Evolutionary conservation across 1,139 yeast genomes (phyloP), one percentile per base, ranked within the genome.

Genomic region (Yamadazyma conglobata): DNA sequence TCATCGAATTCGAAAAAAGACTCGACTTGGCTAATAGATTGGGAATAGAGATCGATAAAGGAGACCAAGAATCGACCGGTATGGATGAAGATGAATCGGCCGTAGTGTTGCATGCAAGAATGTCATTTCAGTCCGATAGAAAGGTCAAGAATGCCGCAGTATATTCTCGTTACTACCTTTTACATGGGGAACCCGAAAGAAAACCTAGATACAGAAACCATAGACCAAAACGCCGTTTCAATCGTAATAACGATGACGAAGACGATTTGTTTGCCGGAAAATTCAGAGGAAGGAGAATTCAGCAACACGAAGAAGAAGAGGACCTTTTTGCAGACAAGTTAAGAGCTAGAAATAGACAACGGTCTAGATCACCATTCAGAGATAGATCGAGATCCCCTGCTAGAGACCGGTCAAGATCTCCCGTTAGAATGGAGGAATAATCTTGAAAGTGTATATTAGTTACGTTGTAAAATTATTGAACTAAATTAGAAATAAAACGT

Each of bases 121-220:
- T 67, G 43, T 68, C 85, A 4, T 61, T 70, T 25, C 63, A 58
- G 31, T 58, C 71, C 7, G 89, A 83, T 51, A 61, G 63, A 30
- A 81, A 82, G 43, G 73, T 73, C 25, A 66, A 65, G 38, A 73
- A 76, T 40, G 81, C 89, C 4, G 60, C 76, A 15, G 71, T 64
- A 10, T 71, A 70, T 35, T 79, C 88, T 16, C 56, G 86, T 24
- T 83, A 81, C 51, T 83, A 83, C 54, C 60, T 81, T 38, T 50
- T 80, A 12, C 80, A 83, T 46, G 93, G 93, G 3, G 91, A 81
- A 46, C 93, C 93, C 0, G 77, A 76, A 28, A 60, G 77, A 33
- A 60, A 56, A 30, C 67, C 64, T 10, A 28, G 32, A 16, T 14
- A 24, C 13, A 32, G 28, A 24, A 18, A 28, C 5, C 16, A 19